Evolutionary conservation across 805 yeast genomes (phyloP), one percentile per base, ranked within the genome.

Genomic region (Schwanniomyces pseudopolymorphus): DNA sequence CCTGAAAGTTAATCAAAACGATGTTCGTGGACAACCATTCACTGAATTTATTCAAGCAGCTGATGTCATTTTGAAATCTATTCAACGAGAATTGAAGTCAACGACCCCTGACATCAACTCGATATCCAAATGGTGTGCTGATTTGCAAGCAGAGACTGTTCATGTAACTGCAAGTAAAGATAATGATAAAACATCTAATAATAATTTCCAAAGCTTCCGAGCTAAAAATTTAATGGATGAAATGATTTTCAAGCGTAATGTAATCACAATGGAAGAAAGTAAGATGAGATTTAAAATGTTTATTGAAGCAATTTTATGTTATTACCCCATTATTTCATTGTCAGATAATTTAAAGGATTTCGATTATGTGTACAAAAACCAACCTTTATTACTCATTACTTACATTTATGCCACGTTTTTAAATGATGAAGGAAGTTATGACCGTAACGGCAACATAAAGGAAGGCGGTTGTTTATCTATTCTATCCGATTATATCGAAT

Each of bases 281-380:
- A 56, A 58, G 22, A 45, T 49, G 11, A 63, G 78, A 50, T 70
- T 58, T 44, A 49, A 56, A 5, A 61, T 52, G 42, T 79, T 78
- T 49, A 53, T 66, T 11, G 40, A 60, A 6, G 66, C 71, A 10
- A 64, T 78, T 60, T 54, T 75, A 13, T 64, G 71, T 10, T 77
- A 63, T 55, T 79, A 78, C 71, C 84, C 84, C 7, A 66, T 76
- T 36, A 63, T 77, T 3, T 66, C 78, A 13, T 57, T 79, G 25
- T 74, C 82, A 2, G 14, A 44, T 9, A 45, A 49, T 6, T 46
- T 63, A 14, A 65, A 65, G 25, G 61, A 69, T 13, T 78, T 70
- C 49, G 72, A 76, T 14, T 66, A 65, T 57, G 50, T 78, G 16
- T 40, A 71, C 10, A 70, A 70, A 17, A 57, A 71, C 38, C 69